Base-by-base conservation (phyloP, 1,284 basidiomycete genomes). In the Baeospora myosura region DNA sequence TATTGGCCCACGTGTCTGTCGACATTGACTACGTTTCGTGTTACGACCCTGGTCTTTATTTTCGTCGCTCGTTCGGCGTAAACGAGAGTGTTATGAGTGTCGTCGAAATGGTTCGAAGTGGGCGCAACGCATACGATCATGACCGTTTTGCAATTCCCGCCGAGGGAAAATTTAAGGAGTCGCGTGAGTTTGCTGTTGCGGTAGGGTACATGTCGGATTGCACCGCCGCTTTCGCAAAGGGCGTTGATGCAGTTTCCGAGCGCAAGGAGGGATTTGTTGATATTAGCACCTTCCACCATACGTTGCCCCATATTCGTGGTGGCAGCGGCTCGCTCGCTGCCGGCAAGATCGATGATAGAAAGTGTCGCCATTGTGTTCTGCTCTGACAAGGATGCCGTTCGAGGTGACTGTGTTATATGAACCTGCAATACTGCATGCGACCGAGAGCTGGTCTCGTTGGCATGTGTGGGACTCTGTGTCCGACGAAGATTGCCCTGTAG, bases 41-140 rank as follows among this genome's bases (percentile, higher is more conserved):
- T 92, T 42, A 90, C 76, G 42, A 90, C 85, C 60, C 90, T 94
- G 31, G 92, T 97, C 71, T 93, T 93, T 66, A 98, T 96, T 66
- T 93, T 90, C 47, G 95, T 95, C 16, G 94, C 93, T 36, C 91
- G 83, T 56, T 98, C 92, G 11, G 94, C 94, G 61, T 96, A 98
- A 43, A 94, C 71, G 34, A 98, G 81, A 0, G 94, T 96, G 60
- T 98, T 98, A 60, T 95, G 90, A 21, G 94, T 97, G 60, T 98
- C 94, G 58, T 97, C 94, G 57, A 96, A 95, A 63, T 98, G 92
- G 23, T 78, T 77, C 29, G 91, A 94, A 12, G 91, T 91, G 1
- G 94, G 94, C 1, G 92, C 92, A 41, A 98, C 74, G 61, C 94
- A 97, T 44, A 97, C 94, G 49, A 97, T 91, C 91, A 95, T 94